Base-by-base conservation (phyloP, 805 yeast genomes). In the Cyberlindnera xishuangbannaensis region DNA sequence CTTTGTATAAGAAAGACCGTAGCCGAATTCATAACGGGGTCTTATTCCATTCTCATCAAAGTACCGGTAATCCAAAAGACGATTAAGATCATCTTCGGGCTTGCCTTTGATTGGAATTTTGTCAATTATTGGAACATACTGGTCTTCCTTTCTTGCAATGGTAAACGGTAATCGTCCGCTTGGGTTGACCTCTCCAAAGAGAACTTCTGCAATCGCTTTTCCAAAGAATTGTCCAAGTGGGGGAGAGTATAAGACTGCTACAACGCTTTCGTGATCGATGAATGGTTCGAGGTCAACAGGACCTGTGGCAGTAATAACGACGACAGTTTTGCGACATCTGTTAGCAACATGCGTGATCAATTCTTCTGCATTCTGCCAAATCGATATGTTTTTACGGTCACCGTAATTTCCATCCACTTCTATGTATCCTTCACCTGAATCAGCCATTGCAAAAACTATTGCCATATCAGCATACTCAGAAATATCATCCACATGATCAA, bases 151-250 rank as follows among this genome's bases (percentile, higher is more conserved):
- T 46, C 65, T 69, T 10, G 83, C 80, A 41, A 77, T 65, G 4
- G 83, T 74, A 47, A 76, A 76, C 2, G 84, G 82, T 22, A 78
- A 59, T 39, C 69, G 65, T 5, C 83, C 84, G 23, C 79, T 71
- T 7, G 83, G 83, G 40, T 69, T 70, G n/a, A 59, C 62, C 23
- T 71, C 77, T 1, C 84, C 83, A 53, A 72, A 77, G 14, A 77
- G 48, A 0, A 75, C 65, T 25, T 74, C 77, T 2, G 78, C 73
- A 17, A 76, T 53, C 1, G 81, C 79, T 31, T 65, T 60, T 2
- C 83, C 84, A 25, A 66, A 64, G 48, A 59, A 59, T 34, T 66
- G 65, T n/a, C 83, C 82, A 33, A 73, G 61, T 4, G 80, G 81
- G 4, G 77, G 67, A 2, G 76, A 56, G 45, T 60, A 73, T 11